Conservation (phyloP, 2,329 filamentous ascomycete species). For the Huntiella decipiens region DNA sequence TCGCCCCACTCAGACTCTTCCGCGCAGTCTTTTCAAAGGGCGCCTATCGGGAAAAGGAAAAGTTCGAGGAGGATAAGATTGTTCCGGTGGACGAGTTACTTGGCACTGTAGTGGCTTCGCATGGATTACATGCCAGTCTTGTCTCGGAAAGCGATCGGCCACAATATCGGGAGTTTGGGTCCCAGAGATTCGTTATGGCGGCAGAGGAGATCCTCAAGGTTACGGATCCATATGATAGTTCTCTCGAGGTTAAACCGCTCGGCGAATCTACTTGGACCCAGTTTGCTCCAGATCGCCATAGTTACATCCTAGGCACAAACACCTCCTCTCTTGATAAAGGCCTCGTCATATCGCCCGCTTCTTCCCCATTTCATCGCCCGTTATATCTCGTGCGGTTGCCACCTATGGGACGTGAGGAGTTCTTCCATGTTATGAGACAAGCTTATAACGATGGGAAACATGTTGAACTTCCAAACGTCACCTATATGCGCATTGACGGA, state of each 20-base stretch:
- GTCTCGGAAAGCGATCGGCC: constrained; percentile 82
- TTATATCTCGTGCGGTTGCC: constrained; percentile 61
- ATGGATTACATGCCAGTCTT: constrained; percentile 74
- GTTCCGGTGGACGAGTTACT: constrained; percentile 27
- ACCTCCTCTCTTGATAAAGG: constrained; percentile 66
- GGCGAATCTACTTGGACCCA: constrained; percentile 13
- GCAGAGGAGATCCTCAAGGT: constrained; percentile 51
- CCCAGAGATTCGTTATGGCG: constrained; percentile 66
- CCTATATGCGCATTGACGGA: constrained; percentile 51
- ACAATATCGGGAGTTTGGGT: constrained; percentile 59
- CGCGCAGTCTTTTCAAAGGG: constrained; percentile 40
- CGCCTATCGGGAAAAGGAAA: constrained; percentile 23
- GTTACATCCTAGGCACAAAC: constrained; percentile 57
- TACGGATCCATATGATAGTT: constrained; percentile 30
- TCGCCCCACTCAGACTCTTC: constrained; percentile 42
- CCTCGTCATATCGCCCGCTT: constrained; percentile 64
- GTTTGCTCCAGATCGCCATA: constrained; percentile 28
- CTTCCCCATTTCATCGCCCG: constrained; percentile 48
- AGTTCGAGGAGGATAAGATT: constrained; percentile 16
- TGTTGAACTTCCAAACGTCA: constrained; percentile 37
- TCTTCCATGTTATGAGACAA: constrained; percentile 58
- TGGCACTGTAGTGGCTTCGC: constrained; percentile 73
- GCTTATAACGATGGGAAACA: constrained; percentile 41
- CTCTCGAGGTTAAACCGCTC: constrained; percentile 19
- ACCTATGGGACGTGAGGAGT: constrained; percentile 40